Base-by-base conservation (phyloP, 2,329 filamentous ascomycete genomes). In the Grosmannia serpens region DNA sequence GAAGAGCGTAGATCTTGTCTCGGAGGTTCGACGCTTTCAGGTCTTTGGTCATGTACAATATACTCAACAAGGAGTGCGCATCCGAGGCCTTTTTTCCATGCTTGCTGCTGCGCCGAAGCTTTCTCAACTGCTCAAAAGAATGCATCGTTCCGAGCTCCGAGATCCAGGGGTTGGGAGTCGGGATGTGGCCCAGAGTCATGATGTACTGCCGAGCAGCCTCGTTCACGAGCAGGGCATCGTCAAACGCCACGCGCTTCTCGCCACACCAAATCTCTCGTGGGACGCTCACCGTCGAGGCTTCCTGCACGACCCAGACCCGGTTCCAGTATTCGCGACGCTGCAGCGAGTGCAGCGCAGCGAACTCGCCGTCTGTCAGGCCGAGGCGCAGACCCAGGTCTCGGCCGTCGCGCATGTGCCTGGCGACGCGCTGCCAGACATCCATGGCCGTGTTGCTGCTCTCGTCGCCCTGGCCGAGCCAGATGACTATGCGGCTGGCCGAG, bases 391-490 rank as follows among this genome's bases (percentile, higher is more conserved):
- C 46, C 20, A 24, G n/a, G 20, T 49, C n/a, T 26, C n/a, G 7
- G 53, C 35, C 10, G 4, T 8, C 7, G 33, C 33, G 22, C 33
- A 44, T n/a, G 22, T 26, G 3, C 22, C 17, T 31, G 24, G 53
- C 22, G n/a, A 58, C 24, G 15, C 26, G 22, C 35, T 29, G 50
- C 9, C 35, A 24, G 22, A 24, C 41, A 8, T 44, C 31, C 50
- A 58, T 46, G 27, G 38, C 57, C 4, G 13, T 20, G 24, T 22
- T 27, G 20, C 24, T 49, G 57, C 20, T 49, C 20, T 54, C 50
- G 27, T 53, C 44, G 38, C 20, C 26, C n/a, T 13, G 20, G 20
- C 57, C 62, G 10, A 64, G 60, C 63, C 63, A 64, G 55, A 63
- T 57, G 41, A 61, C 46, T 31, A 63, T 62, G 6, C 41, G 38